phyloP scores from a whole-genome alignment of 2,329 filamentous ascomycete species.

The Calycina herbarum region DNA sequence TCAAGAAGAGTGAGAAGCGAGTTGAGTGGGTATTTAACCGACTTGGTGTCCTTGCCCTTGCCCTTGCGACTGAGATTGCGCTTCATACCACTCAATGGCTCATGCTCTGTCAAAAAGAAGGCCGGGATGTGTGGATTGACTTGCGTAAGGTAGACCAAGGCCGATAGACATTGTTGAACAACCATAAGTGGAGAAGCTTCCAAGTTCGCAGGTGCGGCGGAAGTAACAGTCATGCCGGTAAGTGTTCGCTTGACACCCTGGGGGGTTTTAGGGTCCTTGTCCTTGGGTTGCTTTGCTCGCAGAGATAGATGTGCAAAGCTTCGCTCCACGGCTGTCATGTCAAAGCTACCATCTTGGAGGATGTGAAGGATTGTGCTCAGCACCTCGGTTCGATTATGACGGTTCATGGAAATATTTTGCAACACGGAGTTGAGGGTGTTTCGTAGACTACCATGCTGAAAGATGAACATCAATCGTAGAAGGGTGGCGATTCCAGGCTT shows the following conservation, averaged over 20 bases:
- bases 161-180: conserved; percentile 89
- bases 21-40: conserved; percentile 88
- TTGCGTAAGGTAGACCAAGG: conserved; percentile 79
- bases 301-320: conserved; percentile 93
- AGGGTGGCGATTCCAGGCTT: conserved; percentile 95
- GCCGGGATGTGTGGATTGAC: conserved; percentile 85
- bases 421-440: conserved; percentile 83
- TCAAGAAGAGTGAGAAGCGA: conserved; percentile 85
- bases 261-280: conserved; percentile 69
- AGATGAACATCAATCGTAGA: conserved; percentile 96
- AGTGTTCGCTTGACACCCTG: conserved; percentile 75
- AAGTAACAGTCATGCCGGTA: conserved; percentile 51
- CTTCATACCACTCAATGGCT: conserved; percentile 76
- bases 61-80: conserved; percentile 76
- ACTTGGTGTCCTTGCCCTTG: conserved; percentile 81
- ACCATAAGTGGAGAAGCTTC: conserved; percentile 94
- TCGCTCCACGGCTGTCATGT: conserved; percentile 89
- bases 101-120: conserved; percentile 94
- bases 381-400: conserved; percentile 92
- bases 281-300: conserved; percentile 78
- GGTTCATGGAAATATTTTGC: conserved; percentile 89
- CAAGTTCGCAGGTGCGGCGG: conserved; percentile 60
- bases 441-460: conserved; percentile 83
- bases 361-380: conserved; percentile 91
- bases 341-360: conserved; percentile 90